Evolutionary conservation across 2,329 filamentous ascomycete genomes (phyloP).

Genomic region (Colletotrichum cuscutae): DNA sequence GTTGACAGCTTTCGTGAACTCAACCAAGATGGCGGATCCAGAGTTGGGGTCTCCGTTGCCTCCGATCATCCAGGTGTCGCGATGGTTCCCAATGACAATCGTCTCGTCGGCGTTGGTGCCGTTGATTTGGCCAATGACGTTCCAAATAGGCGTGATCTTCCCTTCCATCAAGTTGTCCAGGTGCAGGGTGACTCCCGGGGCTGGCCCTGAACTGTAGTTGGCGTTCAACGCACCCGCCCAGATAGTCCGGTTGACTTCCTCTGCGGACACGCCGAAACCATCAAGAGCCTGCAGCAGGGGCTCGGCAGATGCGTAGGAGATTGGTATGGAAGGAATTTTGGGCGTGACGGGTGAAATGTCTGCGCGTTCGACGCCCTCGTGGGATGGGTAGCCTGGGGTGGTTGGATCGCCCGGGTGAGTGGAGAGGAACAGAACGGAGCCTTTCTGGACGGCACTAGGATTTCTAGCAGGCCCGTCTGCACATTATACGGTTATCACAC

Average conservation of each 20-base stretch:
- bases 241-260: conserved; percentile 68
- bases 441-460: conserved; percentile 81
- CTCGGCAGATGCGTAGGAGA: conserved; percentile 80
- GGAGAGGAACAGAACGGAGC: conserved; percentile 76
- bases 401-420: conserved; percentile 74
- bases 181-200: conserved; percentile 69
- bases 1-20: conserved; percentile 79
- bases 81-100: conserved; percentile 82
- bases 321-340: conserved; percentile 82
- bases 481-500: neutral
- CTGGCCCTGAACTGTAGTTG: conserved; percentile 55
- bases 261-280: conserved; percentile 76
- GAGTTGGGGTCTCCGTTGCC: conserved; percentile 87
- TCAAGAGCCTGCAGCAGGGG: conserved; percentile 83
- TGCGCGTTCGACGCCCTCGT: conserved; percentile 74
- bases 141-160: conserved; percentile 76
- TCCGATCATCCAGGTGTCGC: conserved; percentile 87
- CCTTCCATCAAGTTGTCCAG: conserved; percentile 74
- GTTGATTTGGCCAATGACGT: conserved; percentile 84
- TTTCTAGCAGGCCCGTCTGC: conserved; percentile 76
- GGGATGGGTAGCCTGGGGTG: conserved; percentile 84
- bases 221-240: conserved; percentile 66
- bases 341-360: conserved; percentile 72
- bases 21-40: conserved; percentile 80
- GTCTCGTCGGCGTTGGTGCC: conserved; percentile 81